These are phyloP conservation scores for Volvox reticuliferus DNA, from an alignment of 139 green algal genomes.

Conservation along the genomic window DNA sequence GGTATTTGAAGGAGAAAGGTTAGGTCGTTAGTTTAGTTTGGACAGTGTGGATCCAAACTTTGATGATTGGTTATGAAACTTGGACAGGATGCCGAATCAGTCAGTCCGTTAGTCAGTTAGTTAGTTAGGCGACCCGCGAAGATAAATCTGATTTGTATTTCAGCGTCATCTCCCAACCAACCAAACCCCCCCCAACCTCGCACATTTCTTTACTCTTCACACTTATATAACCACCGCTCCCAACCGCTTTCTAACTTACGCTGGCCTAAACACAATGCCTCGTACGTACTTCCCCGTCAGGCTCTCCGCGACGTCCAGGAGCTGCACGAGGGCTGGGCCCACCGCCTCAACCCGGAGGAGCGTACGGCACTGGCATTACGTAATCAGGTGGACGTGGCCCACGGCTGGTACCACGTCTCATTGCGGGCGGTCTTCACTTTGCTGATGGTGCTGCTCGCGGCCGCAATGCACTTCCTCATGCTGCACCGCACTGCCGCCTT, in stretches of 20 bases:
- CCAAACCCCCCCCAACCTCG: too few species aligned
- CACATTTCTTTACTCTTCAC: too few species aligned
- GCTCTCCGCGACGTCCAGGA: conserved; percentile 56
- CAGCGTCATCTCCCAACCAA: too few species aligned
- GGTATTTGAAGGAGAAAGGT: too few species aligned
- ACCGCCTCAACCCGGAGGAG: conserved; percentile 12
- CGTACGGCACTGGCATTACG: not conserved
- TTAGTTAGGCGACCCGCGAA: too few species aligned
- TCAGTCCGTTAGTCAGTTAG: too few species aligned
- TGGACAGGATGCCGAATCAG: too few species aligned
- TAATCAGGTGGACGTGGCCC: conserved; percentile 16
- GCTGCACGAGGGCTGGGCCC: conserved; percentile 61
- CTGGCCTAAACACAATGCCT: too few species aligned
- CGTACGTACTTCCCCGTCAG: not conserved
- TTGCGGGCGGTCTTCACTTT: conserved; percentile 17
- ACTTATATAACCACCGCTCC: not conserved
- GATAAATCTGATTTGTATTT: too few species aligned
- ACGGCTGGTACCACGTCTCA: conserved; percentile 9
- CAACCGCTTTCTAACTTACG: not conserved
- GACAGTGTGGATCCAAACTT: too few species aligned
- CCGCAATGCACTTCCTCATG: conserved; percentile 3
- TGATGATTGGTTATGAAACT: too few species aligned
- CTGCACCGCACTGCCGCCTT: not conserved
- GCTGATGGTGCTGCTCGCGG: conserved; percentile 36
- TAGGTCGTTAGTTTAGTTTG: too few species aligned